Evolutionary conservation across 208 protist species (phyloP), one percentile per base, ranked within the genome.

Genomic region (Leishmania gerbilli): DNA sequence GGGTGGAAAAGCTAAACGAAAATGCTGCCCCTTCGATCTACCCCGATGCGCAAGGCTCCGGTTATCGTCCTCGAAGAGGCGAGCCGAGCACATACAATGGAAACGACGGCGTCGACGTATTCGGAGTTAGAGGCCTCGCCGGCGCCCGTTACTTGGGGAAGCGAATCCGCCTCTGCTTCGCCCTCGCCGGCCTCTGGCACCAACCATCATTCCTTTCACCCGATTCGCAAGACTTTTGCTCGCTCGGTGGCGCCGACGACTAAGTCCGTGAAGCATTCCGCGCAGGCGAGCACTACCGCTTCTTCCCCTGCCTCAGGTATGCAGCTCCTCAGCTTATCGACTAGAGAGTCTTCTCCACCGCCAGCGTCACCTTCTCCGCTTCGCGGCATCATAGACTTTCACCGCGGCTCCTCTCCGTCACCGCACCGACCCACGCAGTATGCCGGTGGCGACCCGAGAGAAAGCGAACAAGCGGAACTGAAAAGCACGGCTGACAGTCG

Each of bases 381-480:
- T 62, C 76, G 76, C 11, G 47, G 45, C 2, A 71, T 84, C 4
- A 21, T 84, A 1, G 58, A 84, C 49, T 77, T 77, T 31, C 78
- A 80, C 76, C 81, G 80, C 34, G 71, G 81, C 60, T 13, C 56
- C 19, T 79, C 81, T 4, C 76, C 76, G 11, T 68, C 76, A 62
- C 71, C 76, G 37, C 81, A 49, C 19, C 56, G 49, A 1, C 58
- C 81, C 31, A 42, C 40, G 31, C 42, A 21, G 21, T 42, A 31
- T 24, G 15, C 40, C n/a, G 9, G 24, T 19, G 11, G n/a, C 1
- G n/a, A 31, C 69, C n/a, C 11, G 7, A 31, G 7, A 8, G 45
- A 74, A 37, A 2, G 27, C 42, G 24, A 51, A 13, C 7, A 51
- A 55, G 40, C 3, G 42, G 69, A 74, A 40, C 21, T 31, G 3